Base-by-base conservation (phyloP, 192 early-diverging fungal genomes). In the Backusella sp. region DNA sequence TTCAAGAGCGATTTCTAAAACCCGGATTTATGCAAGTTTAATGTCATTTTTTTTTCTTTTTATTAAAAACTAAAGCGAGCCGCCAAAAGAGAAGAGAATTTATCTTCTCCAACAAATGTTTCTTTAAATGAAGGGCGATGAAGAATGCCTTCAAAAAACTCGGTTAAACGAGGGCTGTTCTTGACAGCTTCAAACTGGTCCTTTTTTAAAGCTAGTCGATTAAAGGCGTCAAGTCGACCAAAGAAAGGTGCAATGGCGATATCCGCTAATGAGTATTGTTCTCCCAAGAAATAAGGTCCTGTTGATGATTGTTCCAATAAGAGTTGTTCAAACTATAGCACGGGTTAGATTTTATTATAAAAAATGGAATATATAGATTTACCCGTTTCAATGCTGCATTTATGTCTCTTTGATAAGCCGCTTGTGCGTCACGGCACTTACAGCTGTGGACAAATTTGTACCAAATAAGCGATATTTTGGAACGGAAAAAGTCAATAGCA, bases 181-280 rank as follows among this genome's bases (percentile, higher is more conserved):
- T 74, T 39, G 8, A 74, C 32, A 30, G 73, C 73, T 36, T 56
- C 59, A 65, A 26, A 42, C 7, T 39, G 17, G 32, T 73, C 23
- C 0, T 68, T 75, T 67, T 76, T 30, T 23, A 76, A 53, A 53
- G 53, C 76, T 6, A 15, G 7, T 12, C 42, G 37, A 6, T 41
- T 32, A 5, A 76, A 52, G 3, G 49, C 35, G 1, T 42, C 8
- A 44, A 84, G 42, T 7, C 87, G 87, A 15, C 44, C 82, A 32
- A 80, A 30, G 74, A 85, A 83, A 19, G 87, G 87, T 6, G 83
- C 81, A 30, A 86, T 49, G 12, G 82, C 80, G 37, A 86, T 72
- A 74, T 88, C 87, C 23, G 87, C 87, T 62, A 88, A 77, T 0
- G 82, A 77, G 66, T 79, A 88, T 66, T 84, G 68, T 6, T 77